Percentiles rank a stretch among this genome's conserved stretches.
Conservation (phyloP, 345 rosid species). For the Populus pruinosa region DNA sequence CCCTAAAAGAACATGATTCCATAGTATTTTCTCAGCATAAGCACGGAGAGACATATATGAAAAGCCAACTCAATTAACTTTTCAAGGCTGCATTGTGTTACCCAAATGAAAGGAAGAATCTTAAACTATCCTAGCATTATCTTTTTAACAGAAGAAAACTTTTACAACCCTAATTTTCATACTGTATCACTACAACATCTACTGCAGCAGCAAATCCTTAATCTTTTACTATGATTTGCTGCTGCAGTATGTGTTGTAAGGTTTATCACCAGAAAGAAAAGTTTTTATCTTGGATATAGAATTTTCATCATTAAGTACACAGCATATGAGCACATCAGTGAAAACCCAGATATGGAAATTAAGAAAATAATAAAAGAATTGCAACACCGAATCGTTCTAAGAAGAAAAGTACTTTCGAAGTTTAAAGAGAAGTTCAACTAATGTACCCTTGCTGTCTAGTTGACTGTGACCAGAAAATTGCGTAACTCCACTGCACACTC, state of each 20-base stretch:
- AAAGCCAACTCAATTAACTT: not conserved
- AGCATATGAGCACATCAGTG: too few relatives aligned
- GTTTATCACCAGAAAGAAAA: not conserved
- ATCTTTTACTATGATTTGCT: not conserved
- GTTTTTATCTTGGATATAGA: not conserved
- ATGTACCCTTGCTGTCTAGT: slow-evolving; percentile 60
- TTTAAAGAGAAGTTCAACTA: not conserved
- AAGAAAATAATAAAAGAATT: slow-evolving; percentile 6
- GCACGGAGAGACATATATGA: not conserved
- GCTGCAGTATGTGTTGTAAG: too few relatives aligned
- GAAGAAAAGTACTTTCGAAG: not conserved
- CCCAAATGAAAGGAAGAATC: not conserved
- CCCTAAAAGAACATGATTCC: slow-evolving; percentile 33
- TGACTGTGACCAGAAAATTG: slow-evolving; percentile 87
- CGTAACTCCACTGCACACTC: slow-evolving; percentile 93
- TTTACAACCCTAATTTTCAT: not conserved
- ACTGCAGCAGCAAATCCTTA: not conserved
- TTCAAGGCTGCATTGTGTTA: not conserved
- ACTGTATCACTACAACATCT: not conserved
- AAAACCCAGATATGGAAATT: not conserved
- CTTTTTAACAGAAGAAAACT: not conserved
- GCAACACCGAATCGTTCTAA: not conserved
- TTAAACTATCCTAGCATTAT: not conserved
- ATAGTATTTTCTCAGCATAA: not conserved
- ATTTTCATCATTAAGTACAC: not conserved